Base-by-base conservation (phyloP, 257 asterid species). In the Leptodermis oblonga region DNA sequence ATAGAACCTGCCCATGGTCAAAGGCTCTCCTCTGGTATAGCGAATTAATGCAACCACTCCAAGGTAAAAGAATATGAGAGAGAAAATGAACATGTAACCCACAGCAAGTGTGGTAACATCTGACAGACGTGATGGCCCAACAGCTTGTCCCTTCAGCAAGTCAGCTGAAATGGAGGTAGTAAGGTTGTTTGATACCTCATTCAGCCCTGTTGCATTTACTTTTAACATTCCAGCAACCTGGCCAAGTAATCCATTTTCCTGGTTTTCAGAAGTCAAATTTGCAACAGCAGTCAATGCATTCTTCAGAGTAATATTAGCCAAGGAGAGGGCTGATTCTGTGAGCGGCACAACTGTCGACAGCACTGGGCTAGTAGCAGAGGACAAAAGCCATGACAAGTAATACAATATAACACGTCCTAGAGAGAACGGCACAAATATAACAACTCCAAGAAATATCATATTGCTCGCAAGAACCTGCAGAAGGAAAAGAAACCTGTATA, bases 31-130 rank as follows among this genome's bases (percentile, higher is more conserved):
- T 83, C 96, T 86, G 22, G 97, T 82, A 71, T 88, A 93, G 46
- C 97, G 95, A 74, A 89, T 78, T 69, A 94, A 85, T 74, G 97
- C 85, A 59, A 90, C 79, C 58, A 87, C 70, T 59, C 96, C 99
- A 68, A 93, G 91, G 78, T 93, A 93, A 77, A 85, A 84, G 76
- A 88, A 72, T 60, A 90, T 85, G 41, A 93, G 86, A 65, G 96
- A 89, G 77, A 86, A 89, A 77, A 93, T 78, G 70, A 87, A 88
- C 78, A 90, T 80, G 77, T 90, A 93, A 59, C 99, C 99, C 70
- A 90, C 99, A 74, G 96, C 97, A 82, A 93, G 97, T 39, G 99
- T 93, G 30, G 97, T 93, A 71, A 89, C 91, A 83, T 93, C 99
- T 22, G 99, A 90, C 62, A 93, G 92, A 55, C 90, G 90, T 42